Percentiles rank a stretch among this genome's conserved stretches.
Conservation (phyloP, 441 rosid genomes). For the Gossypium trilobum region DNA sequence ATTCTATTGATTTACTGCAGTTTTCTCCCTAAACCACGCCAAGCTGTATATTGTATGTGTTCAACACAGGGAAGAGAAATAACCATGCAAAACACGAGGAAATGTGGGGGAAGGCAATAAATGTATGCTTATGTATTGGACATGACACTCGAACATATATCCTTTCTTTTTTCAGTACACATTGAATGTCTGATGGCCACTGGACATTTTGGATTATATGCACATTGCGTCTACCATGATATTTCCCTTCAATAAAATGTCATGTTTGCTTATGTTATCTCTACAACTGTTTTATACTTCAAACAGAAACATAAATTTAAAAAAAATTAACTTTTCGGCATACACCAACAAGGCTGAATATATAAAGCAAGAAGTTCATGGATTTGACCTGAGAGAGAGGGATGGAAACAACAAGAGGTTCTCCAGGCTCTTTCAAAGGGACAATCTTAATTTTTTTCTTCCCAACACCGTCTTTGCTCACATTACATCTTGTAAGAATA, state of each 20-base stretch:
- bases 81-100: not conserved
- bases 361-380: conserved; percentile 1
- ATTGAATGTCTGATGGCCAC: not conserved
- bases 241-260: conserved; percentile 2
- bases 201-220: not conserved
- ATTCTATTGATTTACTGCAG: not conserved
- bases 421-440: conserved; percentile 66
- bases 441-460: conserved; percentile 55
- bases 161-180: not conserved
- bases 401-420: conserved; percentile 70
- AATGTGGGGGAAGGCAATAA: not conserved
- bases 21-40: not conserved
- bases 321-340: not conserved
- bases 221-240: not conserved
- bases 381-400: conserved; percentile 57
- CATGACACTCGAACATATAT: not conserved
- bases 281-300: not conserved
- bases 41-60: not conserved
- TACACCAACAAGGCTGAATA: not conserved
- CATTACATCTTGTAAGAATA: conserved; percentile 78
- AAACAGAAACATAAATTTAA: not conserved
- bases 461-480: conserved; percentile 50
- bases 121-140: not conserved
- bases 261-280: not conserved
- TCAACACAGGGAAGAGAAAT: not conserved